phyloP scores from a whole-genome alignment of 257 asterid genomes.

The Solanum rostratum region DNA sequence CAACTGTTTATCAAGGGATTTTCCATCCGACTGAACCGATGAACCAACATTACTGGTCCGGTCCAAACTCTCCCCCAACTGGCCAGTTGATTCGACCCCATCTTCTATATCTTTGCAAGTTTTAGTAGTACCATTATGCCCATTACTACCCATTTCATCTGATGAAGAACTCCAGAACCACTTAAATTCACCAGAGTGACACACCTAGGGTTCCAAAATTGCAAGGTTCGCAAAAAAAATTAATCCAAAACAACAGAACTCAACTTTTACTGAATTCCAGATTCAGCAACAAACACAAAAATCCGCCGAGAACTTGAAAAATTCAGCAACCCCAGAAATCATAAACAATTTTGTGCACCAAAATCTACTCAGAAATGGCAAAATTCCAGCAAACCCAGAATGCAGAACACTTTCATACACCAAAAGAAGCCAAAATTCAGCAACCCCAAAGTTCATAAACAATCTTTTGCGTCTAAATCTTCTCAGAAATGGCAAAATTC shows the following conservation, averaged over 20 bases:
- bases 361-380: background rate
- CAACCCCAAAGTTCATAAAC: background rate
- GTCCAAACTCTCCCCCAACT: conserved; percentile 10
- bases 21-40: background rate
- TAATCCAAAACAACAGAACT: background rate
- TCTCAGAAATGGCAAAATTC: background rate
- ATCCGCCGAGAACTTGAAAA: background rate
- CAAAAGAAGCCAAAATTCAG: conserved; percentile 2
- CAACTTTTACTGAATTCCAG: background rate
- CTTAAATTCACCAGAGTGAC: background rate
- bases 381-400: background rate
- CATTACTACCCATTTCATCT: conserved; percentile 40
- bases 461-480: background rate
- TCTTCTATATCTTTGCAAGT: conserved; percentile 11
- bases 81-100: conserved; percentile 7
- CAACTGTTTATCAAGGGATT: background rate
- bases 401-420: conserved; percentile 1
- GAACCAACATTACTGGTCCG: conserved; percentile 7
- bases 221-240: background rate
- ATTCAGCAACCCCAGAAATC: background rate
- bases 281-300: background rate
- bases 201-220: background rate
- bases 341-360: background rate
- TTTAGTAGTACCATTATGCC: conserved; percentile 5
- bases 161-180: conserved; percentile 9